phyloP scores from a whole-genome alignment of 306 rosid genomes.

The Pyrus betulifolia region DNA sequence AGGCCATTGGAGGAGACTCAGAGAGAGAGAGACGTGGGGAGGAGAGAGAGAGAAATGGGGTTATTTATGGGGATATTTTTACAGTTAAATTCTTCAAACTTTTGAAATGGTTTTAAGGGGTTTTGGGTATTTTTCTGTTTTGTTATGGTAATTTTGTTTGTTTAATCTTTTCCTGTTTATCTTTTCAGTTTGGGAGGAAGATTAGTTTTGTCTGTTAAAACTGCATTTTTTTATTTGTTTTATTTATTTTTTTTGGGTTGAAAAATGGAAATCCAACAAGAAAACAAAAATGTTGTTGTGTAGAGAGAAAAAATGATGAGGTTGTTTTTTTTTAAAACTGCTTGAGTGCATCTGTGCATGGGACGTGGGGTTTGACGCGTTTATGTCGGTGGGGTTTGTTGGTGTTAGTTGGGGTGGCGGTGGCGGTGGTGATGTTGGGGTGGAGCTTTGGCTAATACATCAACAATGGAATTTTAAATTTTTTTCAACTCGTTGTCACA shows the following conservation, averaged over 20 bases:
- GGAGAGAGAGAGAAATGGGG: neutral
- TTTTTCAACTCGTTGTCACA: too few relatives aligned
- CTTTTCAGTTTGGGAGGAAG: too few relatives aligned
- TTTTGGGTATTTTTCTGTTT: neutral
- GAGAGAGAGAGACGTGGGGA: neutral
- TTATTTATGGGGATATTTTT: neutral
- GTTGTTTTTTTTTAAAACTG: neutral
- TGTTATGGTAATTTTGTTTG: neutral
- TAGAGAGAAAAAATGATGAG: neutral
- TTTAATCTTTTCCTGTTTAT: too few relatives aligned
- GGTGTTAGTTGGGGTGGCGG: too few relatives aligned
- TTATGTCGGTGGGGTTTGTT: conserved; percentile 17
- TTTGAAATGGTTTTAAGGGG: neutral
- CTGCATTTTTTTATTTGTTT: neutral
- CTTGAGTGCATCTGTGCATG: neutral
- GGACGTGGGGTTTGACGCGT: conserved; percentile 5
- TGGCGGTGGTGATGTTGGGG: too few relatives aligned
- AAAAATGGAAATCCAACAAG: too few relatives aligned
- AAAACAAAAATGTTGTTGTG: neutral
- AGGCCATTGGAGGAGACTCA: conserved; percentile 11
- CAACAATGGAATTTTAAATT: too few relatives aligned
- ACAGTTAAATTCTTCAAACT: neutral
- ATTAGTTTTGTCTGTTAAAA: too few relatives aligned
- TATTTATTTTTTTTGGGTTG: neutral
- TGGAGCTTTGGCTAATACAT: too few relatives aligned